Percentiles rank a stretch among this genome's conserved stretches.
Conservation (phyloP, 345 rosid genomes). For the Ricinus communis region DNA sequence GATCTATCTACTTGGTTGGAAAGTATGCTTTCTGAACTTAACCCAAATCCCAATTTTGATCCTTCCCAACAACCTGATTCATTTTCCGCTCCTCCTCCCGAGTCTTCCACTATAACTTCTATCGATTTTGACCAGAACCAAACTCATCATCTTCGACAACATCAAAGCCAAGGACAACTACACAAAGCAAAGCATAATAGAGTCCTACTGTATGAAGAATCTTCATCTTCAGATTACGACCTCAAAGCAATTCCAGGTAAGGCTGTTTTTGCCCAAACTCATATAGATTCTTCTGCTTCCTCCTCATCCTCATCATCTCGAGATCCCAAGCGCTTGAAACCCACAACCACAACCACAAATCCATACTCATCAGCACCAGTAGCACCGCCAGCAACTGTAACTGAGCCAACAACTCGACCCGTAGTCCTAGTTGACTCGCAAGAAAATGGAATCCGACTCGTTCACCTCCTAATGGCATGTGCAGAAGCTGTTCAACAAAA, state of each 20-base stretch:
- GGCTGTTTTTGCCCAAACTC: constrained; percentile 40
- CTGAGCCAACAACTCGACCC: constrained; percentile 46
- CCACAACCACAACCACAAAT: too few relatives aligned
- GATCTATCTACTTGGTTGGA: constrained; percentile 47
- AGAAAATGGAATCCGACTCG: constrained; percentile 73
- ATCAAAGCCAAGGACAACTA: too few relatives aligned
- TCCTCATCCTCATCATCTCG: neutral
- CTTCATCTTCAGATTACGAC: neutral
- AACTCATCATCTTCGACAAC: too few relatives aligned
- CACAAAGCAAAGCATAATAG: too few relatives aligned
- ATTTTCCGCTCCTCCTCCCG: constrained; percentile 15
- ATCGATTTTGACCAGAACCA: too few relatives aligned
- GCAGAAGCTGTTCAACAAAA: constrained; percentile 72
- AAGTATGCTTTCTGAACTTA: too few relatives aligned
- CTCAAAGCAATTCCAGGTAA: constrained; percentile 56
- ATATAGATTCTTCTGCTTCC: neutral
- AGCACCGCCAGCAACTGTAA: too few relatives aligned
- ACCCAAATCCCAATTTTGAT: too few relatives aligned
- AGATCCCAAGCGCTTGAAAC: too few relatives aligned
- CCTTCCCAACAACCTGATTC: neutral
- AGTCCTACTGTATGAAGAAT: too few relatives aligned
- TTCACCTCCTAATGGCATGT: constrained; percentile 75
- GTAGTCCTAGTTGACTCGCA: constrained; percentile 72
- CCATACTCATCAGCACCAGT: too few relatives aligned
- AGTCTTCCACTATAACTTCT: constrained; percentile 37